Conservation (phyloP, 2,329 filamentous ascomycete genomes). For the Calonectria ilicicola region DNA sequence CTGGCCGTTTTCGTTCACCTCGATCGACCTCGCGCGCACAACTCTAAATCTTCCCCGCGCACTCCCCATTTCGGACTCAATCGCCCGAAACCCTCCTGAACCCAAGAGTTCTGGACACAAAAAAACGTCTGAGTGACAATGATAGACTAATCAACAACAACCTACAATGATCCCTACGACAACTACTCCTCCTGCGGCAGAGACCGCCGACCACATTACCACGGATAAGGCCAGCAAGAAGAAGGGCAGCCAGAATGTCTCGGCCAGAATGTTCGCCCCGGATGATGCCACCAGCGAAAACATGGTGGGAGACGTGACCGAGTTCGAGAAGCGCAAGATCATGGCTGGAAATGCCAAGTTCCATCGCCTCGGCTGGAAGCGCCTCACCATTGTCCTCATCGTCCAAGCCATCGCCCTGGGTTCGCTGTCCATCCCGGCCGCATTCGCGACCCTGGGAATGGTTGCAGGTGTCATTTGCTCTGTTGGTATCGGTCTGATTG, state of each 20-base stretch:
- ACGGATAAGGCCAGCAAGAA: slow-evolving; percentile 6
- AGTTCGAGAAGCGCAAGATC: slow-evolving; percentile 33
- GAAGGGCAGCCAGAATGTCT: neutral
- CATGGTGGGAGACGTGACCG: slow-evolving; percentile 30
- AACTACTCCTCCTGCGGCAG: slow-evolving; percentile 22
- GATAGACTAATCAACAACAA: slow-evolving; percentile 22
- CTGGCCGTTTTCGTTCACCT: neutral
- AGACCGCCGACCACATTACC: slow-evolving; percentile 10
- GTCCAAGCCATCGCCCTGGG: slow-evolving; percentile 35
- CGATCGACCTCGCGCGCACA: neutral
- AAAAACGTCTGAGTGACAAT: slow-evolving; percentile 26
- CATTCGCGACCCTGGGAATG: slow-evolving; percentile 35
- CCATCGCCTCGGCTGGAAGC: slow-evolving; percentile 34
- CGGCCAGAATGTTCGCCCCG: neutral
- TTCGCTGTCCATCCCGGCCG: slow-evolving; percentile 33
- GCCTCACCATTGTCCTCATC: slow-evolving; percentile 33
- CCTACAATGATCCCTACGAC: slow-evolving; percentile 25
- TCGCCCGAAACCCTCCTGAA: neutral
- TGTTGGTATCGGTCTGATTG: slow-evolving; percentile 49
- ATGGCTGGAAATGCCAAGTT: slow-evolving; percentile 32
- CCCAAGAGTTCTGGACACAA: slow-evolving; percentile 14
- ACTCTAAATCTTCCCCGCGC: neutral
- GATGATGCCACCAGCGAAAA: slow-evolving; percentile 26
- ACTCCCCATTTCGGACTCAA: neutral
- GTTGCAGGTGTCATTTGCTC: slow-evolving; percentile 50